Base-by-base conservation (phyloP, 208 protist genomes). In the Wallacemonas sp. region DNA sequence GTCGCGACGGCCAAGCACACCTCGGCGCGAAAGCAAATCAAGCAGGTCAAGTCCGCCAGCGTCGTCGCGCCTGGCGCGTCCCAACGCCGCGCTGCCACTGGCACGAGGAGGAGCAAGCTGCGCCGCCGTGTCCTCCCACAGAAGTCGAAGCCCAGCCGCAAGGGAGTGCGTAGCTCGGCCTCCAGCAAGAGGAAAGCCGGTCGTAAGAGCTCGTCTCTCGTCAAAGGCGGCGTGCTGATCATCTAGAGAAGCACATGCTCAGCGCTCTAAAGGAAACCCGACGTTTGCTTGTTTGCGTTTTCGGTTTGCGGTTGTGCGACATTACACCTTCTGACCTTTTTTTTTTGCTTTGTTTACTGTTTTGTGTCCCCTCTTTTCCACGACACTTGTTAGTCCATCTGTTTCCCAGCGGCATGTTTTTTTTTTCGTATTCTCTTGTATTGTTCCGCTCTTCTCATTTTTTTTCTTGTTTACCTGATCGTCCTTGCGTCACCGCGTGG, bases 231-330 rank as follows among this genome's bases (percentile, higher is more conserved):
- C n/a, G 1, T 57, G 26, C 29, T 57, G 32, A 34, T 57, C 29
- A 57, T 57, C 29, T 57, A 57, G 50, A 21, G 9, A 46, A 12
- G n/a, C n/a, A n/a, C n/a, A n/a, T n/a, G n/a, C n/a, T n/a, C n/a
- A n/a, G n/a, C n/a, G n/a, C n/a, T n/a, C n/a, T n/a, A n/a, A n/a
- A n/a, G n/a, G n/a, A n/a, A n/a, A n/a, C n/a, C n/a, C n/a, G n/a
- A n/a, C 17, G 45, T 15, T 19, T 53, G 45, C 45, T 19, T 24
- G 21, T 10, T 24, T n/a, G n/a, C n/a, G n/a, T n/a, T n/a, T n/a
- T n/a, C n/a, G n/a, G n/a, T n/a, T n/a, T n/a, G n/a, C n/a, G n/a
- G n/a, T n/a, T n/a, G n/a, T n/a, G n/a, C n/a, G n/a, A n/a, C n/a
- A n/a, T n/a, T n/a, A n/a, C n/a, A n/a, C n/a, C n/a, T n/a, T n/a